Evolutionary conservation across 208 protist genomes (phyloP).

Genomic region (Dictyostelium gargantuum): DNA sequence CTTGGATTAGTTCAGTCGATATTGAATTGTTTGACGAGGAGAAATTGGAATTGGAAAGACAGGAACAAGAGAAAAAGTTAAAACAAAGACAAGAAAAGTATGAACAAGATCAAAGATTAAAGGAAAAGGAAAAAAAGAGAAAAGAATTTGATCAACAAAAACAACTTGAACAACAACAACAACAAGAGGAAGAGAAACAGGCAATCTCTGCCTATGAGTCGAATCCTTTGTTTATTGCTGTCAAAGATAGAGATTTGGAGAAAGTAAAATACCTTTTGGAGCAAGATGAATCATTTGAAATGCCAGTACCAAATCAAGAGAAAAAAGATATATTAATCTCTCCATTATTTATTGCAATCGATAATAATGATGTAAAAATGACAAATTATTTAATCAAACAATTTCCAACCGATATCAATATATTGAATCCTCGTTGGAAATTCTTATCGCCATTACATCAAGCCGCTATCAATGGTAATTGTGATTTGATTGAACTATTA

Average conservation of each 20-base stretch:
- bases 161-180: neutral
- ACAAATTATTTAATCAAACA: neutral
- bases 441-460: conserved; percentile 36
- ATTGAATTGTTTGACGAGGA: conserved; percentile 55
- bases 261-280: conserved; percentile 2
- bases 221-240: neutral
- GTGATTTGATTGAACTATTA: conserved; percentile 22
- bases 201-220: neutral
- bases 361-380: conserved; percentile 11
- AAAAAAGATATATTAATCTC: neutral
- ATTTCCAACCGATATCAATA: conserved; percentile 11
- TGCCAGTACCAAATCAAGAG: neutral
- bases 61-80: neutral
- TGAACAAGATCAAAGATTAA: neutral
- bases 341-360: conserved; percentile 41
- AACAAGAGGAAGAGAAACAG: neutral
- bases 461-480: conserved; percentile 41
- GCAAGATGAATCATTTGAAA: neutral
- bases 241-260: neutral
- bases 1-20: neutral
- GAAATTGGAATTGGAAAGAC: neutral
- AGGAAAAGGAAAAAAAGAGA: neutral
- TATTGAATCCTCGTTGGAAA: conserved; percentile 48
- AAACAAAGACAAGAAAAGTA: neutral
- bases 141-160: neutral